Conservation (phyloP, 192 early-diverging fungal genomes). For the Spizellomyces punctatus region DNA sequence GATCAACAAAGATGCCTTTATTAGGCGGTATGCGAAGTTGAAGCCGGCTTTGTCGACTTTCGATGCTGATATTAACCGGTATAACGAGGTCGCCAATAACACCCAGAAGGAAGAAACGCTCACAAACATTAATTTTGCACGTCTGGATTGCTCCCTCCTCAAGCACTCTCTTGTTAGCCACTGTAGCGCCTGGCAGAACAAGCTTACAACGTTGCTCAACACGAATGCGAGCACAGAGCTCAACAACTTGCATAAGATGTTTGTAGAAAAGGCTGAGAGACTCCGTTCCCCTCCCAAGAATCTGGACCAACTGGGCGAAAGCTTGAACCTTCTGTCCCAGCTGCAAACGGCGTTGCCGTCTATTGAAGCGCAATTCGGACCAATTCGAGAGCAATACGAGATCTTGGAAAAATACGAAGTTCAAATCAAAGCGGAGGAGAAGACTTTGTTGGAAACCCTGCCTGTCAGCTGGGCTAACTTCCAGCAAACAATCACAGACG, state of each 20-base stretch:
- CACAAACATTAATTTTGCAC: constrained; percentile 65
- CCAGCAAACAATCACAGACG: constrained; percentile 49
- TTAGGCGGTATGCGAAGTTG: constrained; percentile 65
- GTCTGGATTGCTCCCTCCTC: constrained; percentile 60
- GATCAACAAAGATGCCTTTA: constrained; percentile 73
- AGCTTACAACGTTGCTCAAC: constrained; percentile 64
- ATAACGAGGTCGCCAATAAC: constrained; percentile 72
- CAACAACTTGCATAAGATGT: constrained; percentile 58
- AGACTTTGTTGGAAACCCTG: constrained; percentile 48
- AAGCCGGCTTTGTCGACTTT: constrained; percentile 67
- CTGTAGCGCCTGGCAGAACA: constrained; percentile 64
- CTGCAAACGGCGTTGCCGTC: constrained; percentile 48
- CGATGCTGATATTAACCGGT: constrained; percentile 68
- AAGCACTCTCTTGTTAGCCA: constrained; percentile 66
- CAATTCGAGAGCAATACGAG: constrained; percentile 63
- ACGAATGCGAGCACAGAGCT: constrained; percentile 59
- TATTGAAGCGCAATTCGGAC: constrained; percentile 61
- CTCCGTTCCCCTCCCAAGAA: constrained; percentile 52
- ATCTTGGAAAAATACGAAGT: constrained; percentile 69
- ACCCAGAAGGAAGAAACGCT: constrained; percentile 70
- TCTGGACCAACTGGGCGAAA: constrained; percentile 60
- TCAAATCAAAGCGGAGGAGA: constrained; percentile 60
- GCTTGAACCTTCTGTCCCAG: constrained; percentile 50
- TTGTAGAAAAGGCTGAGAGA: constrained; percentile 51
- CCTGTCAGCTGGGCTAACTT: constrained; percentile 48